Evolutionary conservation across 2,329 filamentous ascomycete genomes (phyloP), one percentile per base, ranked within the genome.

Genomic region (Verticillium klebahnii): DNA sequence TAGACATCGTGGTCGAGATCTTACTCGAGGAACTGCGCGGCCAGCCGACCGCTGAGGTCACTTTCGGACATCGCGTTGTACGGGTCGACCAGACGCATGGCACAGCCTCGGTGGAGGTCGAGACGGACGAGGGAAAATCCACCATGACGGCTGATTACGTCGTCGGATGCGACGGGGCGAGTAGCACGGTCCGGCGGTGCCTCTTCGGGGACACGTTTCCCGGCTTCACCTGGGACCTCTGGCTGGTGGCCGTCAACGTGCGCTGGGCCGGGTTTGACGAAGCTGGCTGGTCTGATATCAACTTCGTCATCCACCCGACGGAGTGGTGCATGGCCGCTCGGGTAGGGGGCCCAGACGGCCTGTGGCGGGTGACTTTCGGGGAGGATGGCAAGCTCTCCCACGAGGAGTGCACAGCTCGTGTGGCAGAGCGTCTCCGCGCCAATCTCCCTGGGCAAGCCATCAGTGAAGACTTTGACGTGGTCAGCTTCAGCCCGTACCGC

Each of bases 311-410:
- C 36, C 80, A 89, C 65, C 85, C 85, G 0, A 80, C 84, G 25
- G 78, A 89, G 67, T 88, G 84, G 71, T 80, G 72, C 59, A 86
- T 89, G 85, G 84, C 84, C 2, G 85, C 86, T 2, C 81, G 78
- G 52, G 84, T 89, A 64, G 23, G 23, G 2, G 85, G 81, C 1
- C 74, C 73, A 2, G 84, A 88, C 60, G 85, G 84, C 0, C 72
- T 89, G 11, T 89, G 86, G 75, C 82, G 86, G 15, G 82, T 89
- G 39, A 86, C 86, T 0, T 89, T 89, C 67, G 85, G 85, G 59
- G 87, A 89, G 86, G 23, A 25, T 5, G 32, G 8, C 32, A 34
- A 5, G 2, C 8, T 34, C 2, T 34, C 32, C 3, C 2, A 12
- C 2, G 23, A 25, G 23, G 23, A 25, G 3, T 25, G 23, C 23